phyloP scores from a whole-genome alignment of 164 flowering plant species.

The Berberis thunbergii region DNA sequence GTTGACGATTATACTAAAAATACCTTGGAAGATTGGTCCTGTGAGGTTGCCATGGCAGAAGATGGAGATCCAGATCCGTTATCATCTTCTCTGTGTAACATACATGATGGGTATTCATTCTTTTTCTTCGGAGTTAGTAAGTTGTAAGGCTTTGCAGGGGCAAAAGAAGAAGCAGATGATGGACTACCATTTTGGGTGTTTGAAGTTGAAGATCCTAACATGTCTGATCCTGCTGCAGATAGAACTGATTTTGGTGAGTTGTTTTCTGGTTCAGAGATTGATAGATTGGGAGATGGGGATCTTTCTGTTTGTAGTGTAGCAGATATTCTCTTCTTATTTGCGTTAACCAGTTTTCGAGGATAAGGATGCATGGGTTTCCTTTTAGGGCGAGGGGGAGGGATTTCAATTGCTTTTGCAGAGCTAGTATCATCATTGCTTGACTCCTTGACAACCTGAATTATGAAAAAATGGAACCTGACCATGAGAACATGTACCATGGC shows the following conservation, averaged over 20 bases:
- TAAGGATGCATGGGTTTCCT: slow-evolving; percentile 81
- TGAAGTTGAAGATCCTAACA: slow-evolving; percentile 27
- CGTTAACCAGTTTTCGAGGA: slow-evolving; percentile 53
- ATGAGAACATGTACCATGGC: slow-evolving; percentile 6
- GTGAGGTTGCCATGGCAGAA: slow-evolving; percentile 9
- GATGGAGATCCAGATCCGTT: slow-evolving; percentile 18
- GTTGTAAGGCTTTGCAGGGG: slow-evolving; percentile 16
- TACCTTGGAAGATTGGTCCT: slow-evolving; percentile 31
- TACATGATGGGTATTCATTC: slow-evolving; percentile 11
- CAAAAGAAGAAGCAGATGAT: slow-evolving; percentile 45
- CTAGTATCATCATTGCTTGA: slow-evolving; percentile 24
- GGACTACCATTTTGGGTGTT: slow-evolving; percentile 24
- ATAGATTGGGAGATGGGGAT: slow-evolving; percentile 29
- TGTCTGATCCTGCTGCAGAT: slow-evolving; percentile 41
- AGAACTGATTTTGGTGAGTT: slow-evolving; percentile 61
- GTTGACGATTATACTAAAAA: background rate
- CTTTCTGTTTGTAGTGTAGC: slow-evolving; percentile 18
- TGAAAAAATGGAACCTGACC: background rate
- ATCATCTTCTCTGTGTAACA: slow-evolving; percentile 23
- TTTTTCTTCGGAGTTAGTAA: slow-evolving; percentile 13
- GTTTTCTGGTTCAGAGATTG: slow-evolving; percentile 34
- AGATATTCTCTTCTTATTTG: slow-evolving; percentile 15
- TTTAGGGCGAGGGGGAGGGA: slow-evolving; percentile 91
- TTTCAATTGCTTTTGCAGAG: slow-evolving; percentile 49
- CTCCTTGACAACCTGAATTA: slow-evolving; percentile 47